Base-by-base conservation (phyloP, 2,329 filamentous ascomycete species). In the Pyrenophora seminiperda region DNA sequence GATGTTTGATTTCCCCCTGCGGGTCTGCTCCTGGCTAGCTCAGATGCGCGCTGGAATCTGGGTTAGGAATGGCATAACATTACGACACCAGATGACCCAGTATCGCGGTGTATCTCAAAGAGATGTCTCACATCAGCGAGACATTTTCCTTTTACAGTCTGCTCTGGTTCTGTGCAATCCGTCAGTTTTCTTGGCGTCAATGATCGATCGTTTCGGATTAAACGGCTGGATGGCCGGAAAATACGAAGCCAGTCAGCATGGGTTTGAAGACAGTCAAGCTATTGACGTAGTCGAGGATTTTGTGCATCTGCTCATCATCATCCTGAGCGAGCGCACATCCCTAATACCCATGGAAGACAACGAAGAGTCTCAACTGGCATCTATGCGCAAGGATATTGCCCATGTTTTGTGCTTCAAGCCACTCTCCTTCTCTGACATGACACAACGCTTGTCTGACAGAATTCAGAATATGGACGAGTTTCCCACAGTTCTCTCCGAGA, bases 11-110 rank as follows among this genome's bases (percentile, higher is more conserved):
- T 96, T 90, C 64, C 93, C 95, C 0, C 79, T 99, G 3, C 84
- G 95, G 43, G 92, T 97, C 0, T 97, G 91, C 70, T 91, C 91
- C 15, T 99, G 94, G 94, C 79, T 99, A 24, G 90, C 94, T 5
- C 95, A 99, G 76, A 97, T 99, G 85, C 96, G 96, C 72, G 91
- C 93, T 14, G 90, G 91, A 42, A 96, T 97, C 86, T 99, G 95
- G 94, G 93, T 99, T 56, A 86, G 94, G 47, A 99, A 99, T 68
- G 94, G 94, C 2, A 91, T 99, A 67, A 97, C 93, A 64, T 82
- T 99, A 42, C 86, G 93, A 31, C 94, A 99, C 71, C 94, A 99
- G 73, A 94, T 95, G 70, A 89, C 89, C 43, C 94, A 92, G 14
- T 99, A 99, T 70, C 87, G 91, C 13, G 92, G 91, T 32, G 91